Conservation (phyloP, 2,329 filamentous ascomycete species). For the Catunica adiposa region DNA sequence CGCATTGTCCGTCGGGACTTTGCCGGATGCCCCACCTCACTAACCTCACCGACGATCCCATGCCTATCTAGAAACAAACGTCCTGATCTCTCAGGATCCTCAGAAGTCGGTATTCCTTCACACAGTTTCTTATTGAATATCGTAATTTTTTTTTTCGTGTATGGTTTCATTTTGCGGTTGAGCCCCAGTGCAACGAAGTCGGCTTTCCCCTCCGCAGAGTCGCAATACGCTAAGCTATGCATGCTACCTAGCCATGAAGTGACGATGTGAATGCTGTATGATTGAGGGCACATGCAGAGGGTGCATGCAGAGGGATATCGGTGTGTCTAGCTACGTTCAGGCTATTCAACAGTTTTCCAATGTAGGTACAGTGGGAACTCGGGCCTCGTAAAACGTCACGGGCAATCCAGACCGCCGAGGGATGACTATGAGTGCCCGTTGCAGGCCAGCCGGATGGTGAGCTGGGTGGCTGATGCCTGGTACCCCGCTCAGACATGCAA, state of each 20-base stretch:
- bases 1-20: neutral
- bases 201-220: neutral
- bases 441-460: neutral
- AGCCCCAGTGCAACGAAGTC: neutral
- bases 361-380: no score
- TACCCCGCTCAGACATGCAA: neutral
- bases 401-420: no score
- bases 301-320: neutral
- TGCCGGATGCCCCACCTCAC: neutral
- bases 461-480: neutral
- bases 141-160: neutral
- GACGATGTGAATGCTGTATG: neutral
- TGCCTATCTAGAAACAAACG: neutral
- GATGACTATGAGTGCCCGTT: no score
- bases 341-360: no score
- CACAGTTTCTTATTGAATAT: no score
- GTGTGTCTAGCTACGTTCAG: no score
- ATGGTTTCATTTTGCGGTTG: neutral
- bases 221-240: neutral
- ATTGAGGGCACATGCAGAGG: neutral
- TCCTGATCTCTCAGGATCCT: neutral
- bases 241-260: neutral
- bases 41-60: neutral
- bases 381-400: no score
- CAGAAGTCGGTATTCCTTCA: neutral